Conservation (phyloP, 495 filamentous ascomycete genomes). For the Talaromyces ruber region DNA sequence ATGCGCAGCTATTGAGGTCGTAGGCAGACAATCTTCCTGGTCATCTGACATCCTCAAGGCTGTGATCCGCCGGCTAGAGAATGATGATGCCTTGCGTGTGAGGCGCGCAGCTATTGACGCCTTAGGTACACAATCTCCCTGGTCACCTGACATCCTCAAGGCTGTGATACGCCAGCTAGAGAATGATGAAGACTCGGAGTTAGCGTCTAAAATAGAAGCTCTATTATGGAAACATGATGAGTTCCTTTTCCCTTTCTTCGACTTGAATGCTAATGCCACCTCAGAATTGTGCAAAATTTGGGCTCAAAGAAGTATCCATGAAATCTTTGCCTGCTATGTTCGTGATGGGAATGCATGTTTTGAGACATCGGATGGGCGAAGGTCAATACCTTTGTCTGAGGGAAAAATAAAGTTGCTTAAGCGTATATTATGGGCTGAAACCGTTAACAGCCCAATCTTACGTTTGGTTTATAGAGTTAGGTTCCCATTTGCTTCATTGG, state of each 20-base stretch:
- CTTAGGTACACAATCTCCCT: background rate
- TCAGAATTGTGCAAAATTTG: slow-evolving; percentile 1
- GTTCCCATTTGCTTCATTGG: background rate
- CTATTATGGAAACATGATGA: slow-evolving; percentile 1
- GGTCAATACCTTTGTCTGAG: background rate
- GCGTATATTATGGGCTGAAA: background rate
- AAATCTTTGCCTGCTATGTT: background rate
- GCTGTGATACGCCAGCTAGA: background rate
- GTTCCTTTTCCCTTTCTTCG: background rate
- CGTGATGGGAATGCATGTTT: slow-evolving; percentile 1
- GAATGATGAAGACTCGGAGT: background rate
- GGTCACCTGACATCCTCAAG: background rate
- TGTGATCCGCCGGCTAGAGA: background rate
- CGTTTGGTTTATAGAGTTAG: background rate
- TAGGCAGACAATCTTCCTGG: background rate
- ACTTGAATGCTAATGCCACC: background rate
- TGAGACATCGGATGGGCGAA: background rate
- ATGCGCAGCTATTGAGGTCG: background rate
- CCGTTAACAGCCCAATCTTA: background rate
- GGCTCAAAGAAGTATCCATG: slow-evolving; percentile 1
- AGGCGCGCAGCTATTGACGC: background rate
- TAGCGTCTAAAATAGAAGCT: background rate
- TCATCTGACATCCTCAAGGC: background rate
- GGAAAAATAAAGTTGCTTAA: background rate
- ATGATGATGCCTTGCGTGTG: background rate